Percentiles rank a stretch among this genome's conserved stretches.
Conservation (phyloP, 257 asterid species). For the Schizonepeta tenuifolia region DNA sequence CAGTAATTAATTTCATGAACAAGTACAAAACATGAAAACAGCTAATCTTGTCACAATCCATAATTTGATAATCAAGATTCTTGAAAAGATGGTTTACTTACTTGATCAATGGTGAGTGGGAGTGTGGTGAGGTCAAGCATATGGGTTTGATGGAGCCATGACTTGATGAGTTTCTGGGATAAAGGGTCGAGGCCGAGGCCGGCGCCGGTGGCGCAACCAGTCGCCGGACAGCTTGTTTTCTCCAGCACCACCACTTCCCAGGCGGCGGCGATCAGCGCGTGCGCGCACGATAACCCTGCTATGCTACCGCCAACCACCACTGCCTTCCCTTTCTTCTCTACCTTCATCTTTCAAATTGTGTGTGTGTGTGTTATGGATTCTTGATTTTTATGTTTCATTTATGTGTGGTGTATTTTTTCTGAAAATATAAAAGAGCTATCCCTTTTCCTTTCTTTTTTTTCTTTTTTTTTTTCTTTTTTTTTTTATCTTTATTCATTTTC, state of each 20-base stretch:
- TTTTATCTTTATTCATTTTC: too few species aligned
- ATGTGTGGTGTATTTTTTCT: too few species aligned
- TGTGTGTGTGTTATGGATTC: neutral
- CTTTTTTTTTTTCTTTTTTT: too few species aligned
- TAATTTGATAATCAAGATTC: constrained; percentile 1
- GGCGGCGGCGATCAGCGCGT: constrained; percentile 67
- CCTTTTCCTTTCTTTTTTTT: too few species aligned
- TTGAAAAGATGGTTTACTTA: constrained; percentile 28
- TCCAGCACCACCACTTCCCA: constrained; percentile 91
- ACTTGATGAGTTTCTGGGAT: constrained; percentile 49
- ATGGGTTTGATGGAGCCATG: constrained; percentile 62
- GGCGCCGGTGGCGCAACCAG: constrained; percentile 79
- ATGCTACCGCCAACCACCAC: constrained; percentile 92
- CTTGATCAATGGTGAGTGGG: constrained; percentile 80
- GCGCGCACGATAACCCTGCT: constrained; percentile 74
- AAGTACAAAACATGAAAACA: neutral
- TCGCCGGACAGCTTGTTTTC: constrained; percentile 70
- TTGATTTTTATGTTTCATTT: too few species aligned
- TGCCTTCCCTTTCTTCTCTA: constrained; percentile 51
- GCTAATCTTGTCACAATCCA: neutral
- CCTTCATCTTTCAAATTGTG: constrained; percentile 31
- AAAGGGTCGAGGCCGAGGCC: constrained; percentile 76
- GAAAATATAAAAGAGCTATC: too few species aligned
- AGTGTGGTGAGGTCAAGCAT: constrained; percentile 56
- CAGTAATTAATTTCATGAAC: neutral